Evolutionary conservation across 2,329 filamentous ascomycete species (phyloP), one percentile per base, ranked within the genome.

Genomic region (Waltergamsia citrina): DNA sequence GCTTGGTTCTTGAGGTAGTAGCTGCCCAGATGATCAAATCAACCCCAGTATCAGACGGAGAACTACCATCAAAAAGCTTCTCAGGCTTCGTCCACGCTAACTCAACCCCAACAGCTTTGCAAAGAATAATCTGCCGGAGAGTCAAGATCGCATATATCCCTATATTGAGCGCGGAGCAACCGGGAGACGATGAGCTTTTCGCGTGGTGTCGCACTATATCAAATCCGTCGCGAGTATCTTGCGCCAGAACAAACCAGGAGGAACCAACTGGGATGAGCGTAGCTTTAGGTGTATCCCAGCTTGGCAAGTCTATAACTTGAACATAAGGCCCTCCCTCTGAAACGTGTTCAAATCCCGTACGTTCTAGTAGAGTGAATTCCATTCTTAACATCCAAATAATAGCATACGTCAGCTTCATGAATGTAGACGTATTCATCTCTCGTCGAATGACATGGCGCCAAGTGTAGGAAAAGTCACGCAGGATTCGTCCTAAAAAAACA

Each of bases 391-490:
- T 39, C 34, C 40, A 45, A 14, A 46, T 30, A 4, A 30, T 32
- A 1, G 43, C 46, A 30, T 43, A 43, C n/a, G 38, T 34, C 0
- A 47, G 34, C 28, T 39, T 45, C 21, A 19, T 30, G 18, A 45
- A 49, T 2, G 40, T 45, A 4, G 5, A 29, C 5, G 20, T 30
- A 4, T 44, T 48, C 23, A 43, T 37, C 18, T 33, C 22, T 8
- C 37, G 20, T 9, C 37, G 40, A 23, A 46, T 28, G n/a, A 48
- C 2, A 34, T 49, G 45, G 5, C 45, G 46, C 47, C 43, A 46
- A 8, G 29, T 32, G 21, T 41, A 29, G 2, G 33, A 34, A 39
- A 47, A 45, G 25, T 47, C 42, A 26, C 17, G 14, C 6, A 48
- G 31, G 0, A 47, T 10, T 4, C 25, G 28, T 4, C 39, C 39